Evolutionary conservation across 345 rosid species (phyloP), one percentile per base, ranked within the genome.

Genomic region (Camelina hispida): DNA sequence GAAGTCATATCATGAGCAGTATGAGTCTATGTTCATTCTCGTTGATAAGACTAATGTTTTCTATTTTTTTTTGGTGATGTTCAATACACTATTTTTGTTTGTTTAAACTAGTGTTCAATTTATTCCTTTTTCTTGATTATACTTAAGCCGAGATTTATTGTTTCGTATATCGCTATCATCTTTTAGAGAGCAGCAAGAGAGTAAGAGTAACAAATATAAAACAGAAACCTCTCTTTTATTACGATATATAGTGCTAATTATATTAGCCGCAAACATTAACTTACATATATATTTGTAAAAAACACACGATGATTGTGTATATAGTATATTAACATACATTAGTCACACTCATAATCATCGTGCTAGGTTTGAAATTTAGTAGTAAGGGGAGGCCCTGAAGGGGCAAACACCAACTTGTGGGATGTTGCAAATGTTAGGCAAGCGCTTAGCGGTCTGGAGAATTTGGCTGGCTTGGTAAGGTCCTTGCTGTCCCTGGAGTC

Each of bases 351-450:
- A 5, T 59, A 11, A 61, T 61, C 50, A 42, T 42, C 51, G 66
- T 22, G 61, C 6, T 55, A 55, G n/a, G 9, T 1, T 20, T 30
- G 9, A 50, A 4, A 46, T 42, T 30, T 75, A 66, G 65, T 74
- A 75, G 67, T 20, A 74, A 17, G 54, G 74, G 69, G 32, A 1
- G 54, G 13, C 7, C 22, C 7, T 18, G 70, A 76, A 76, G 14
- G 70, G 75, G 10, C 79, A 76, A 23, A 34, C 65, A 34, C 20
- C 48, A 76, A 76, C 58, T 61, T 51, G 30, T 0, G 9, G 74
- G 23, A 76, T 14, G 1, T 12, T 13, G 74, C 79, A 76, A 54
- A 42, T 5, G 12, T n/a, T 35, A 43, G 79, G 79, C 70, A 76
- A 69, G 42, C 17, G 1, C 40, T 9, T 53, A 30, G 79, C 79